These are phyloP conservation scores for Pythium insidiosum DNA, from an alignment of 352 stramenopile species.

Conservation along the genomic window DNA sequence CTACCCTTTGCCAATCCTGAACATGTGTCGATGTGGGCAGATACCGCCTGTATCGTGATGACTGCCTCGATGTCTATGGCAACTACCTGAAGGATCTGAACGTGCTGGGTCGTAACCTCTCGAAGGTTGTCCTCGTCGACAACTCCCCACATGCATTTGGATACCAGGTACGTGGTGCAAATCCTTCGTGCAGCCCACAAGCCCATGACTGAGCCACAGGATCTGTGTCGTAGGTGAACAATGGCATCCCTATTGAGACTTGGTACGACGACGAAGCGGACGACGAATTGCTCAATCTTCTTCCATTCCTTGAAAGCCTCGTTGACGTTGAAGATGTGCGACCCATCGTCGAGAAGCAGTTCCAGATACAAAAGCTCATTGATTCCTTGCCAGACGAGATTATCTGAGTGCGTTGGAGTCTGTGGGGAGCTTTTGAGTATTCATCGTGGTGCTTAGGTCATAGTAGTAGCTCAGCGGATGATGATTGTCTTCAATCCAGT, in stretches of 20 bases:
- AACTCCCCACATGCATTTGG: slow-evolving; percentile 98
- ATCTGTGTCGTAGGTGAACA: too few relatives aligned
- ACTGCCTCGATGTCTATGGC: slow-evolving; percentile 94
- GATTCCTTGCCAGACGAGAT: slow-evolving; percentile 61
- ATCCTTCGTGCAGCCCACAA: too few relatives aligned
- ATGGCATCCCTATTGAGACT: too few relatives aligned
- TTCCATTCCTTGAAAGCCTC: slow-evolving; percentile 91
- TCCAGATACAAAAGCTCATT: slow-evolving; percentile 89
- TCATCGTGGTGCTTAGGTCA: too few relatives aligned
- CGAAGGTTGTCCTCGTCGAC: slow-evolving; percentile 92
- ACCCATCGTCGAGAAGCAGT: slow-evolving; percentile 85
- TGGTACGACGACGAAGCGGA: slow-evolving; percentile 97
- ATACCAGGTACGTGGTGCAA: too few relatives aligned
- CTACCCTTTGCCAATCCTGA: slow-evolving; percentile 1
- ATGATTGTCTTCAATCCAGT: too few relatives aligned
- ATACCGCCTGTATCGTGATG: slow-evolving; percentile 92
- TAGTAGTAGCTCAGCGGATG: too few relatives aligned
- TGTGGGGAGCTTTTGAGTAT: too few relatives aligned
- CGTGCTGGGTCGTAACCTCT: slow-evolving; percentile 91
- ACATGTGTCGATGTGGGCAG: slow-evolving; percentile 34
- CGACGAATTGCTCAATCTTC: slow-evolving; percentile 94
- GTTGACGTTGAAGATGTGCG: slow-evolving; percentile 87
- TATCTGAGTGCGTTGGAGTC: too few relatives aligned
- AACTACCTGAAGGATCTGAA: slow-evolving; percentile 99
- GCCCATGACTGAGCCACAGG: too few relatives aligned